Conservation (phyloP, 495 filamentous ascomycete genomes). For the Aspergillus indologenus region DNA sequence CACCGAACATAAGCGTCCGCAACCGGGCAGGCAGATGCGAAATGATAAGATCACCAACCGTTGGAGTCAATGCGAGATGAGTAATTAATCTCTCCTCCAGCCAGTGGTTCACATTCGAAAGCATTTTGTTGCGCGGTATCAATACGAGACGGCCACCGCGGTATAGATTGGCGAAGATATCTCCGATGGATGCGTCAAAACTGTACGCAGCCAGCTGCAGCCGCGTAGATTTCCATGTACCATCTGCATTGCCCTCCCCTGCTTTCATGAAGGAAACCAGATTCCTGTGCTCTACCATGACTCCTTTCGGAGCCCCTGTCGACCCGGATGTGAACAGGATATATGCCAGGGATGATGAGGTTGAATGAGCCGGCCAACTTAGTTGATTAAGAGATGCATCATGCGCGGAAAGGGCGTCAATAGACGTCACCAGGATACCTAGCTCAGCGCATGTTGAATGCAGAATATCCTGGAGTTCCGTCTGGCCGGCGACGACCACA, state of each 20-base stretch:
- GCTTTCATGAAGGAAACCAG: conserved; percentile 4
- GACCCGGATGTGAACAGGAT: conserved; percentile 10
- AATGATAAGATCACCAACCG: neutral
- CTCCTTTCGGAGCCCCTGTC: conserved; percentile 4
- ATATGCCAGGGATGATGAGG: neutral
- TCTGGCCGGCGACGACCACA: neutral
- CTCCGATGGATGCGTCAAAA: conserved; percentile 8
- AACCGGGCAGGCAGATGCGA: no score
- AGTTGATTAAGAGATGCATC: neutral
- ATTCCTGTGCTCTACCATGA: conserved; percentile 12
- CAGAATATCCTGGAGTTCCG: neutral
- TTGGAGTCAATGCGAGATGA: conserved; percentile 6
- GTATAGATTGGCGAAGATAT: conserved; percentile 7
- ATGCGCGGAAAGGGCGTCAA: no score
- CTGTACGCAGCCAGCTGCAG: conserved; percentile 3
- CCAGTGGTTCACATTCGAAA: neutral
- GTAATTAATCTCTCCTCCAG: neutral
- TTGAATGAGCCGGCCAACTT: no score
- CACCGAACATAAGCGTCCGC: conserved; percentile 2
- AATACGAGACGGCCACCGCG: conserved; percentile 3
- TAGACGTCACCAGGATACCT: neutral
- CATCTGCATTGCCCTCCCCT: conserved; percentile 1
- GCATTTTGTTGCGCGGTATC: neutral
- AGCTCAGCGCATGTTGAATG: neutral
- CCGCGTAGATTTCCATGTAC: conserved; percentile 6